Base-by-base conservation (phyloP, 2,329 filamentous ascomycete genomes). In the Endothia cerciana region DNA sequence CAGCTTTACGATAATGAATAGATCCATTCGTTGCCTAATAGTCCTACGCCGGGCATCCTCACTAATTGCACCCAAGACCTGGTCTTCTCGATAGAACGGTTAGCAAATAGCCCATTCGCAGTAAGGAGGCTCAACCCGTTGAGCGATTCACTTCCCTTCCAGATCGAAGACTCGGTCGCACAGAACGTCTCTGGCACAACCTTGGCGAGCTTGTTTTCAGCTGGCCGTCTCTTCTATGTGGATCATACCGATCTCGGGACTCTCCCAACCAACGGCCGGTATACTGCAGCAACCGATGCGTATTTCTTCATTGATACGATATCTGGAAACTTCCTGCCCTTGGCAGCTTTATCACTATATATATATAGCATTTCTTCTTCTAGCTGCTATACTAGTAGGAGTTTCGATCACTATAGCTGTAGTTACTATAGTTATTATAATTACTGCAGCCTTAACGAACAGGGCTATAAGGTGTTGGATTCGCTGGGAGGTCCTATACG, bases 61-160 rank as follows among this genome's bases (percentile, higher is more conserved):
- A 73, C 77, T 30, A 83, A 84, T 65, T 81, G 79, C 65, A 83
- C 80, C 0, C 74, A 80, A 61, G 81, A 83, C 68, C 70, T 82
- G 1, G 67, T 79, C 36, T 83, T 84, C 69, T 80, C 79, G 4
- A 83, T 83, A 81, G 78, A 82, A 67, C 74, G 81, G 15, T 71
- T 83, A 8, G 80, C 78, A 2, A 70, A 75, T 41, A 79, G 78
- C 62, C 80, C 81, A 0, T 82, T 78, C 61, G 68, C 72, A 5
- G 62, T 82, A 6, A 71, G 72, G 38, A 74, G 79, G 36, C 73
- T 80, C 10, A 51, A 75, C 19, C 71, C 73, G 4, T 64, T 62
- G 0, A 38, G 64, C 7, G 77, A 80, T 38, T 57, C 61, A 1
- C 71, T 82, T 0, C 76, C 78, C 0, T 83, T 83, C 69, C 33